These are phyloP conservation scores for Crithidia thermophila DNA, from an alignment of 208 protist genomes.

Conservation along the genomic window DNA sequence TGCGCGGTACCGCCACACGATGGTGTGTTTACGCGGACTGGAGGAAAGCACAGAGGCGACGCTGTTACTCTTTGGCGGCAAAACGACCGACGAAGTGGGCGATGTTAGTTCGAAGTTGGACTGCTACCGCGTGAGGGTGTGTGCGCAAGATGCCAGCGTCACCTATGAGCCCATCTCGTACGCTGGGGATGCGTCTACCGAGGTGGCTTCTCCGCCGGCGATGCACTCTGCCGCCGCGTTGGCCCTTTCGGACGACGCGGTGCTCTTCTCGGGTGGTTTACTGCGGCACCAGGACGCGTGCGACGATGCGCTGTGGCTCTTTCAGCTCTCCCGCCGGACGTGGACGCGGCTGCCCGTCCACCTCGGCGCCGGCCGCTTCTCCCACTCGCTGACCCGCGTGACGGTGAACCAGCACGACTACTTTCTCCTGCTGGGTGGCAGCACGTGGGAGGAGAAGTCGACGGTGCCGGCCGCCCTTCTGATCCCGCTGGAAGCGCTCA, in stretches of 20 bases:
- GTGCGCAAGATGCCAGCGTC: not conserved
- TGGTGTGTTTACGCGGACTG: conserved; percentile 10
- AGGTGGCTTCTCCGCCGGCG: conserved; percentile 36
- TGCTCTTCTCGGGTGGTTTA: conserved; percentile 30
- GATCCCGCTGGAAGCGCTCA: not conserved
- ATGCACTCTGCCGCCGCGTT: conserved; percentile 58
- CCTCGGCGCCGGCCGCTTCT: conserved; percentile 50
- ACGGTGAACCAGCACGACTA: conserved; percentile 28
- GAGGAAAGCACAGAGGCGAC: conserved; percentile 9
- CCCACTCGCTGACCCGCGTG: conserved; percentile 60
- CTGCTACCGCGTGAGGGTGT: conserved; percentile 25
- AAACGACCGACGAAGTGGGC: conserved; percentile 6
- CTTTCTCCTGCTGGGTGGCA: conserved; percentile 74
- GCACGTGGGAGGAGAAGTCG: conserved; percentile 38
- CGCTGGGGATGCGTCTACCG: not conserved
- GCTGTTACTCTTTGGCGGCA: conserved; percentile 73
- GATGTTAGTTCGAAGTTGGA: too few relatives aligned
- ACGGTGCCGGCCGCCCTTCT: conserved; percentile 5
- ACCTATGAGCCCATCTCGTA: conserved; percentile 16
- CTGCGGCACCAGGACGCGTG: conserved; percentile 10
- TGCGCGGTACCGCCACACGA: conserved; percentile 24
- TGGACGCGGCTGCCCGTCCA: conserved; percentile 14
- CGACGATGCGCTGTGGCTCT: conserved; percentile 20
- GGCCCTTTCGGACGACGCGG: conserved; percentile 4
- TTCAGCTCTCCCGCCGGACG: conserved; percentile 10